A percentile compares a stretch with the other conserved stretches of the same genome.
phyloP scores from a whole-genome alignment of 176 grass and related monocot species.

The Cenchrus americanus region DNA sequence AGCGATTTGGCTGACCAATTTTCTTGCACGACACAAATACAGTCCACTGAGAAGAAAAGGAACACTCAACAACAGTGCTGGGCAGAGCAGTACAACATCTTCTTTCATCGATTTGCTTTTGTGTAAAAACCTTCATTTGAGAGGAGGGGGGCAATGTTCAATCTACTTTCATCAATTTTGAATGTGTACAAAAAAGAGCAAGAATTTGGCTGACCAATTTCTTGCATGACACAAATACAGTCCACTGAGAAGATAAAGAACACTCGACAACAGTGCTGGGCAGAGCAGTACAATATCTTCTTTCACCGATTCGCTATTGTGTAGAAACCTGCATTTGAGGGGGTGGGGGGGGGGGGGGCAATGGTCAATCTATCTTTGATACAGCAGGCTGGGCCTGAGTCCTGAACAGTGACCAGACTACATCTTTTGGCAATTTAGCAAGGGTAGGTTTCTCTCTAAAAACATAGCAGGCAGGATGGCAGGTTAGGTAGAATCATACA shows the following conservation, averaged over 20 bases:
- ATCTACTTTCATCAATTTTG: background rate
- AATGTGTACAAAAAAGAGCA: background rate
- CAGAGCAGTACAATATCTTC: background rate
- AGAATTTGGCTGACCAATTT: background rate
- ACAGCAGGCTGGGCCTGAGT: background rate
- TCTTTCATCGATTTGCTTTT: background rate
- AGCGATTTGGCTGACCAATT: background rate
- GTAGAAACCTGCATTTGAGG: background rate
- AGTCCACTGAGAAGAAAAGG: background rate
- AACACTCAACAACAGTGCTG: background rate
- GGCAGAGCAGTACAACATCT: background rate
- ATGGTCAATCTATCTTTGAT: background rate
- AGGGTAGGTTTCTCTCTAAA: background rate
- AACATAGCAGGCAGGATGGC: background rate
- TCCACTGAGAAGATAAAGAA: background rate
- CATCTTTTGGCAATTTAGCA: background rate
- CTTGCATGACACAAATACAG: background rate
- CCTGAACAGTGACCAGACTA: background rate
- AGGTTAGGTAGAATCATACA: background rate
- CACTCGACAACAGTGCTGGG: background rate
- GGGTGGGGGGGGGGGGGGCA: background rate
- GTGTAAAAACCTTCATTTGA: background rate
- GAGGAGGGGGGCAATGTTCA: background rate
- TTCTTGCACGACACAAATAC: background rate
- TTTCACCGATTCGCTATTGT: background rate